A percentile compares a stretch with the other conserved stretches of the same genome.
Conservation (phyloP, 805 yeast species). For the Blastobotrys mokoenaii region DNA sequence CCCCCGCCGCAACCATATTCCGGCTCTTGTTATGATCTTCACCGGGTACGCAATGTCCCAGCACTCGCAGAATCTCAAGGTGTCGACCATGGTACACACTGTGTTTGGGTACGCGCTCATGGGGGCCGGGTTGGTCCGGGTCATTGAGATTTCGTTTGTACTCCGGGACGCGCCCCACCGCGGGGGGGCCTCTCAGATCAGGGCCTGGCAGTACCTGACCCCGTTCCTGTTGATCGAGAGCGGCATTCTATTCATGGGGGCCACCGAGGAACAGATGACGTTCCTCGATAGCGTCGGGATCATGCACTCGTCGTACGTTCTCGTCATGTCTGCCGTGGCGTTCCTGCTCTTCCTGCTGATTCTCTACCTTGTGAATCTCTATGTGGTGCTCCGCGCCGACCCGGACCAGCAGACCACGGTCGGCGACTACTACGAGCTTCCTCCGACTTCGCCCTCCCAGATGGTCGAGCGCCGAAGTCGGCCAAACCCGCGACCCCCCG, state of each 20-base stretch:
- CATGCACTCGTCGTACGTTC: slow-evolving; percentile 75
- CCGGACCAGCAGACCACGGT: background rate
- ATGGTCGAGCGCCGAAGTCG: background rate
- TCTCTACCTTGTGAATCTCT: slow-evolving; percentile 49
- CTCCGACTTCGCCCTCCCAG: background rate
- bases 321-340: slow-evolving; percentile 65
- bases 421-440: background rate
- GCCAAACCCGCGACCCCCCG: background rate
- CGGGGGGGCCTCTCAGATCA: slow-evolving; percentile 27
- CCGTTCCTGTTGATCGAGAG: slow-evolving; percentile 70
- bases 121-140: slow-evolving; percentile 67
- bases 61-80: slow-evolving; percentile 65
- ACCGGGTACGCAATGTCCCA: slow-evolving; percentile 95
- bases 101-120: slow-evolving; percentile 78
- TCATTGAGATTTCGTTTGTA: slow-evolving; percentile 73
- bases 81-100: slow-evolving; percentile 81
- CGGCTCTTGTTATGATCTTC: slow-evolving; percentile 70
- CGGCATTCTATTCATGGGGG: slow-evolving; percentile 84
- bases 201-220: slow-evolving; percentile 78
- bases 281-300: slow-evolving; percentile 68
- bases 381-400: slow-evolving; percentile 33
- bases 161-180: slow-evolving; percentile 43
- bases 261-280: slow-evolving; percentile 78
- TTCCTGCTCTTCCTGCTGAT: slow-evolving; percentile 64
- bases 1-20: slow-evolving; percentile 62